phyloP scores from a whole-genome alignment of 2,329 filamentous ascomycete genomes.

The Pyrenophora teres region DNA sequence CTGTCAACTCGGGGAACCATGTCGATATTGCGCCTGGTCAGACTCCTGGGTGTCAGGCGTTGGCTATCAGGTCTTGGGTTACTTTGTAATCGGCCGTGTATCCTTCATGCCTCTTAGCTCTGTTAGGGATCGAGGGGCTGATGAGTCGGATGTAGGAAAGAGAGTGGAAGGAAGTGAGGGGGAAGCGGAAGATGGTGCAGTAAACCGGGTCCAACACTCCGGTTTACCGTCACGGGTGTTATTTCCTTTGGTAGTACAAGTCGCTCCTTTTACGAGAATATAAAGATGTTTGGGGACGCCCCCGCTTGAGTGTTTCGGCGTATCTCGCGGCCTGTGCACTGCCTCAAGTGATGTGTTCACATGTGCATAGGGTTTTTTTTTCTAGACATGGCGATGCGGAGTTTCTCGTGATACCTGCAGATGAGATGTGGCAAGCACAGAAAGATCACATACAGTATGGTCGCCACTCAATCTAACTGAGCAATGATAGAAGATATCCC shows the following conservation, averaged over 20 bases:
- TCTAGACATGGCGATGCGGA: no score
- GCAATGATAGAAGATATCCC: no score
- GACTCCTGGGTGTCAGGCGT: slow-evolving; percentile 4
- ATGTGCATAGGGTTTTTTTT: no score
- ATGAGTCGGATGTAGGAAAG: not conserved
- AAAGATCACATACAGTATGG: no score
- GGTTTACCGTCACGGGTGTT: not conserved
- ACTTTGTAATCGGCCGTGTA: slow-evolving; percentile 1
- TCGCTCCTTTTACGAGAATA: not conserved
- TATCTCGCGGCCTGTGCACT: no score
- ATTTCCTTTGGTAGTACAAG: not conserved
- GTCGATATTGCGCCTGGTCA: slow-evolving; percentile 11
- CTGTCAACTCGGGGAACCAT: slow-evolving; percentile 2
- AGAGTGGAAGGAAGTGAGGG: not conserved
- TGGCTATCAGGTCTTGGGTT: slow-evolving; percentile 11
- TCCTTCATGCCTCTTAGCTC: no score
- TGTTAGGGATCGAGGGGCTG: no score
- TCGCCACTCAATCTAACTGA: no score
- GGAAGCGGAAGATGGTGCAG: not conserved
- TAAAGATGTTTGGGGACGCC: not conserved
- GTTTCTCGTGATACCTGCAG: no score
- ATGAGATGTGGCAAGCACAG: no score
- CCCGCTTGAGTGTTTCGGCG: not conserved
- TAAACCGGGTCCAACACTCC: slow-evolving; percentile 11
- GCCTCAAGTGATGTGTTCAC: no score